Base-by-base conservation (phyloP, 106 monocot genomes). In the Phalaenopsis aphrodite region DNA sequence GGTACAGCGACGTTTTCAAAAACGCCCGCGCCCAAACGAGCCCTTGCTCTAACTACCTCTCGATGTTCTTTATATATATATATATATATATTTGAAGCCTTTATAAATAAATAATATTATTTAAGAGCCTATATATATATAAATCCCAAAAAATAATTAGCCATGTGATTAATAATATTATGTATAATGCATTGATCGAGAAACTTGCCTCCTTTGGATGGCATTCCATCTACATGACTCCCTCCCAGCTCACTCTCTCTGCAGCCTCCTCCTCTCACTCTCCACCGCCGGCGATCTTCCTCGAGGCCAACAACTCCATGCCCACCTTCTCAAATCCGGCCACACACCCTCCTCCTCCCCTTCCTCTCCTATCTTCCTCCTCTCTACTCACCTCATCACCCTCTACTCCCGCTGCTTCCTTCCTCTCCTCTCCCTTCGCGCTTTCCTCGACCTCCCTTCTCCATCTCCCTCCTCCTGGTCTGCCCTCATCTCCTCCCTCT, bases 371-470 rank as follows among this genome's bases (percentile, higher is more conserved):
- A 3, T 49, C 78, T 30, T 79, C 55, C 80, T 84, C 66, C 85
- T 93, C 82, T 83, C 88, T 85, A 93, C 90, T 82, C 90, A 90
- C 79, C 88, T 93, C 88, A 93, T 93, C 85, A 88, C 85, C 78
- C 76, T 93, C 85, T 96, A 89, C 82, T 57, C 86, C 74, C 86
- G 86, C 76, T 86, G 84, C 93, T 64, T 42, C 36, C 91, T 87
- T 79, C 94, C 92, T n/a, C 69, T 72, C 75, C 89, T 88, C 89
- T 92, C 93, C 86, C 85, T n/a, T 83, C 84, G 48, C 55, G 85
- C 87, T 64, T 93, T 94, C 90, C 82, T 81, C 65, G 86, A 90
- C 82, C 74, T 81, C 83, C 86, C 80, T 69, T 56, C 55, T 57
- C 41, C 41, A 10, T 77, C 84, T 17, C 83, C 87, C 41, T 38